Base-by-base conservation (phyloP, 2,329 filamentous ascomycete genomes). In the Xylaria multiplex region DNA sequence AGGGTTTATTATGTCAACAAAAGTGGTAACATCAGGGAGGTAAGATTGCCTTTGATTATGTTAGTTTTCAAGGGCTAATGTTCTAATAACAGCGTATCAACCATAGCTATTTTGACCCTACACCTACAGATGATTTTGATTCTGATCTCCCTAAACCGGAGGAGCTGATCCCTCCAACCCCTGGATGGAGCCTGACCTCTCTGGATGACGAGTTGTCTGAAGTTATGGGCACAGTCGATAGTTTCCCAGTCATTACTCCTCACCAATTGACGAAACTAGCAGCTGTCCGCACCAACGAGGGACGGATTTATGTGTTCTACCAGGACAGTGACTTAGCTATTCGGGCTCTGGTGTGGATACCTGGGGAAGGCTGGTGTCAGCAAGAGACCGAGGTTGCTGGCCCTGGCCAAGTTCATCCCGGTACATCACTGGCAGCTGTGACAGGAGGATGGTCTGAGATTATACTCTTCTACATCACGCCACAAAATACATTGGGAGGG, bases 1-100 rank as follows among this genome's bases (percentile, higher is more conserved):
- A 43, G 53, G 37, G 37, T 56, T 6, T 56, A 56, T 43, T 56
- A 56, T n/a, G 22, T 56, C 19, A 35, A 43, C 37, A 56, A 27
- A 4, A n/a, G 7, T 8, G 53, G 53, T 8, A 43, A 45, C 8
- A 40, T 56, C 45, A 37, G 53, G 6, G 53, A 56, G 35, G 53
- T 56, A 13, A 43, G 40, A 30, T 45, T 9, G 6, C 22, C 3
- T 19, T 14, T 24, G 14, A 53, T 19, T n/a, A 19, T 43, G n/a
- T n/a, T 16, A 7, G 13, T 7, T 43, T 19, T 7, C 14, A n/a
- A 4, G 6, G 42, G 14, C 27, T n/a, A 43, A 16, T 1, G 7
- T 43, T 43, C 42, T 43, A 3, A 43, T 19, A 7, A 43, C 19
- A 56, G 53, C 53, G 53, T 8, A 43, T 35, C 8, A 56, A 56